Conservation (phyloP, 73 alveolate genomes). For the Stentor roeselii region DNA sequence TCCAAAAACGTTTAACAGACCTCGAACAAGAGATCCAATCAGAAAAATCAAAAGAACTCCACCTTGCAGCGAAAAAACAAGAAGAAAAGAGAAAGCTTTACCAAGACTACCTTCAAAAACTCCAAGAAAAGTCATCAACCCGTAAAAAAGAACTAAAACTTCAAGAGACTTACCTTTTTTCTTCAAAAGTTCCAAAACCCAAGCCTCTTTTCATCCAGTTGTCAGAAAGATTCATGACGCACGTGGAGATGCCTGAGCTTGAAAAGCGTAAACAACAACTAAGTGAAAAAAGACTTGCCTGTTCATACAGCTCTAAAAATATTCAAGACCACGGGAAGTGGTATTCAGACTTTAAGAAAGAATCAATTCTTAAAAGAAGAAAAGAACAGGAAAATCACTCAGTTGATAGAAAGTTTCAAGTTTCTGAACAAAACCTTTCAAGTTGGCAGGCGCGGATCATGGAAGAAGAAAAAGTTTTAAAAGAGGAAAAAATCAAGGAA, state of each 20-base stretch:
- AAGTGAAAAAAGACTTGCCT: slow-evolving; percentile 13
- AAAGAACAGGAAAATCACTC: background rate
- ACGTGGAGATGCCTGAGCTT: slow-evolving; percentile 38
- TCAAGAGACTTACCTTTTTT: background rate
- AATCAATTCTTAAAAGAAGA: background rate
- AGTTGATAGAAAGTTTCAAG: background rate
- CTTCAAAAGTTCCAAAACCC: background rate
- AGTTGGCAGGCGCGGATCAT: background rate
- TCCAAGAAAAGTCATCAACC: slow-evolving; percentile 2
- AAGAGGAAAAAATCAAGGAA: background rate
- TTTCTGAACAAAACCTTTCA: background rate
- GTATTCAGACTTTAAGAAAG: background rate
- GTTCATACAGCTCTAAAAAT: background rate
- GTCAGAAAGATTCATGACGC: slow-evolving; percentile 27
- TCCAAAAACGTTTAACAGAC: background rate
- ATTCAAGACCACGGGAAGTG: background rate
- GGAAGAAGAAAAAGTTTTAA: slow-evolving; percentile 1
- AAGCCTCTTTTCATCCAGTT: slow-evolving; percentile 30
- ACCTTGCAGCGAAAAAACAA: background rate
- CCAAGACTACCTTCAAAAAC: background rate
- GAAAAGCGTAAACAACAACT: slow-evolving; percentile 36
- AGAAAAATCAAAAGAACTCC: background rate
- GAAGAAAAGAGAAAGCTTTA: background rate
- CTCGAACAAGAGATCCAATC: background rate
- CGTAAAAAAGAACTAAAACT: slow-evolving; percentile 11